Base-by-base conservation (phyloP, 2,329 filamentous ascomycete species). In the Clonostachys rosea region DNA sequence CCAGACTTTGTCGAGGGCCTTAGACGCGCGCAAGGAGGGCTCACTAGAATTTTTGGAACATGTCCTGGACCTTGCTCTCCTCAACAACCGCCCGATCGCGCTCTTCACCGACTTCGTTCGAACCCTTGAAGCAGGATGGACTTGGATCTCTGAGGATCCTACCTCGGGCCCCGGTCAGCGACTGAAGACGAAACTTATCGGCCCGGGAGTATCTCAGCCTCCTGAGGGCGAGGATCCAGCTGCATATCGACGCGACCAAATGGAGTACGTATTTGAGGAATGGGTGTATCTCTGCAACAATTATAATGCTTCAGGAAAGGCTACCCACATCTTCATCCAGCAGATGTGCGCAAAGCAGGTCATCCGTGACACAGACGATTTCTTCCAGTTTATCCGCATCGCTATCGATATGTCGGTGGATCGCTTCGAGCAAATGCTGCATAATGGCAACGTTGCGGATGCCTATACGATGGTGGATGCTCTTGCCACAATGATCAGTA, bases 251-350 rank as follows among this genome's bases (percentile, higher is more conserved):
- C 82, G 84, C 52, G 89, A 95, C 51, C 90, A 96, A 63, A 83
- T 95, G 68, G 90, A 95, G 56, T 97, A 99, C 61, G 79, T 96
- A 17, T 96, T 99, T 59, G 91, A 92, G 40, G 94, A 99, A 69
- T 99, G 94, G 94, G 81, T 92, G 30, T 84, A 86, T 50, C 78
- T 96, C 8, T 86, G 79, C 69, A 87, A 87, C 64, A 89, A 90
- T 56, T 79, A 83, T n/a, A 83, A 85, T 54, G 82, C 86, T 5
- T 84, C 86, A 5, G 86, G 90, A 51, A 87, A 86, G 59, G 80
- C 85, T 1, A 75, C 84, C 46, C 71, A 79, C 6, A 81, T 88
- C 2, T 97, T 97, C 65, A 80, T 96, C 42, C 83, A 87, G 57
- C 92, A 97, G 64, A 73, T 97, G 59, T 86, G 92, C 57, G 77